phyloP scores from a whole-genome alignment of 2,329 filamentous ascomycete species.

The Colletotrichum agaves region DNA sequence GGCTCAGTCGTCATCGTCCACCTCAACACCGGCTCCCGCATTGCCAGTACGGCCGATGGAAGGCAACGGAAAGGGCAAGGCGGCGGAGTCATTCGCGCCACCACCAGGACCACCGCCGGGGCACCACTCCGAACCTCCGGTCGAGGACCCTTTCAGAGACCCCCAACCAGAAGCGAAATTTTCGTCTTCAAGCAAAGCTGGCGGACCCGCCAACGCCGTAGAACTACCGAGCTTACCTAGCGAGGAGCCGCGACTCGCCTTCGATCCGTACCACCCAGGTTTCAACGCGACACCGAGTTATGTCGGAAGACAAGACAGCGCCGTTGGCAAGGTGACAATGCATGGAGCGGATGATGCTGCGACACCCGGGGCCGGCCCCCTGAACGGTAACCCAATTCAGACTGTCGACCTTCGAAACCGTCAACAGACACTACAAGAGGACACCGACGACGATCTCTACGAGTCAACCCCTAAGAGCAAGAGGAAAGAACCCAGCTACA shows the following conservation, averaged over 20 bases:
- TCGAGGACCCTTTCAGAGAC: constrained; percentile 43
- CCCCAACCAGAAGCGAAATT: constrained; percentile 36
- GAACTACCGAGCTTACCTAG: constrained; percentile 40
- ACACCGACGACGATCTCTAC: constrained; percentile 53
- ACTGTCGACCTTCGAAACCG: constrained; percentile 34
- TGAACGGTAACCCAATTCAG: constrained; percentile 35
- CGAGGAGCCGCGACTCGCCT: constrained; percentile 49
- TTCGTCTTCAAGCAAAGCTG: constrained; percentile 26
- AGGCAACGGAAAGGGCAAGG: constrained; percentile 44
- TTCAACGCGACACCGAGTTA: constrained; percentile 48
- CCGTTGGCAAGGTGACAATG: constrained; percentile 54
- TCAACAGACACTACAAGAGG: constrained; percentile 35
- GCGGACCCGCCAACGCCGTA: constrained; percentile 39
- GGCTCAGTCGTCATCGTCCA: constrained; percentile 38
- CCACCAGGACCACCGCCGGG: constrained; percentile 35
- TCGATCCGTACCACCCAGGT: constrained; percentile 54
- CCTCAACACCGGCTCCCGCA: constrained; percentile 27
- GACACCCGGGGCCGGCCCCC: constrained; percentile 9
- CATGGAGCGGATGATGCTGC: constrained; percentile 47
- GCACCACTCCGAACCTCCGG: constrained; percentile 48
- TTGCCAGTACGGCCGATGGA: constrained; percentile 26
- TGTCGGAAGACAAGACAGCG: constrained; percentile 52
- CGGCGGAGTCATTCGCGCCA: constrained; percentile 37
- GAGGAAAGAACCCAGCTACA: constrained; percentile 48
- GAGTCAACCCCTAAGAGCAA: constrained; percentile 50